phyloP scores from a whole-genome alignment of 768 basidiomycete species.

The Suillus alpinus region DNA sequence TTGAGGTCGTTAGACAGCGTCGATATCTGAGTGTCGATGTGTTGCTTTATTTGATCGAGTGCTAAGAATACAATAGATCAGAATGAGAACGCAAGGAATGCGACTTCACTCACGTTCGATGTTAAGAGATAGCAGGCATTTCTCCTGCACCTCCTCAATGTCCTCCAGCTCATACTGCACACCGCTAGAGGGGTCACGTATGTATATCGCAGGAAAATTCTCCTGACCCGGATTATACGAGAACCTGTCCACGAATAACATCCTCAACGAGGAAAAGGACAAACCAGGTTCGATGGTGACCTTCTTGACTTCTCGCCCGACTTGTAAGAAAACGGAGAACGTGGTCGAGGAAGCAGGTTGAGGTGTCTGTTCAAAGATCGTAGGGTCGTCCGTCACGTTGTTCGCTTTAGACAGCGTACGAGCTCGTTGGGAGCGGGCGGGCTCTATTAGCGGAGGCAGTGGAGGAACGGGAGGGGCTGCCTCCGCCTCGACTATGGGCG shows the following conservation, averaged over 20 bases:
- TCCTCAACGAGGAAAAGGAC: slow-evolving; percentile 71
- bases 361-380: slow-evolving; percentile 16
- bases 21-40: slow-evolving; percentile 91
- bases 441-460: slow-evolving; percentile 47
- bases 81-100: slow-evolving; percentile 3
- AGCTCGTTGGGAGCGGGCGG: slow-evolving; percentile 13
- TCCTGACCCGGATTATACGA: slow-evolving; percentile 90
- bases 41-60: slow-evolving; percentile 97
- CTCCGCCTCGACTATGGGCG: slow-evolving; percentile 18
- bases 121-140: slow-evolving; percentile 85
- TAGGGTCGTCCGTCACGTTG: slow-evolving; percentile 11
- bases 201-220: slow-evolving; percentile 94
- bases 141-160: slow-evolving; percentile 87
- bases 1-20: slow-evolving; percentile 84
- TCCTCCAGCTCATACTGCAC: slow-evolving; percentile 97
- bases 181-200: slow-evolving; percentile 87
- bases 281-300: slow-evolving; percentile 66
- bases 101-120: slow-evolving; percentile 81
- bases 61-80: slow-evolving; percentile 45
- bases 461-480: slow-evolving; percentile 42
- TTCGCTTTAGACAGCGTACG: slow-evolving; percentile 7
- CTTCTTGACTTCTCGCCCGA: slow-evolving; percentile 90
- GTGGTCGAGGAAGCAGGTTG: slow-evolving; percentile 20
- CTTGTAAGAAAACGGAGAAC: slow-evolving; percentile 82
- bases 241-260: slow-evolving; percentile 93